Base-by-base conservation (phyloP, 805 yeast species). In the Ogataea nitratoaversa region DNA sequence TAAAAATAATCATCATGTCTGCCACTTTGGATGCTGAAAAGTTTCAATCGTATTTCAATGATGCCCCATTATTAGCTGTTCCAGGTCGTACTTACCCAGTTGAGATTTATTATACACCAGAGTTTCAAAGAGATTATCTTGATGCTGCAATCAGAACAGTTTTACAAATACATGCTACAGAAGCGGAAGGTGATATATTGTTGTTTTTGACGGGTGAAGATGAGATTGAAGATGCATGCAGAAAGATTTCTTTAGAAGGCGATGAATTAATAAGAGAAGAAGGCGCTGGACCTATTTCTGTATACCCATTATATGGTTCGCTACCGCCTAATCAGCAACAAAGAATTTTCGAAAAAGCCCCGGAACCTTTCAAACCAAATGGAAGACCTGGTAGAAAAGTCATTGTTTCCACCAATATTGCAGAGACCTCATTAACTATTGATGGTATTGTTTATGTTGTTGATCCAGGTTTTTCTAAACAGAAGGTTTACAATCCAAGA, bases 31-130 rank as follows among this genome's bases (percentile, higher is more conserved):
- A 91, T 67, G 97, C 98, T 3, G 93, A 89, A 62, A 93, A 91
- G 70, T 91, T 90, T 65, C 98, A 91, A 67, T 66, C 62, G 14
- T 91, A 93, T 62, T 91, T 93, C 69, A 77, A 82, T 59, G 79
- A 83, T 56, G 97, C 98, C 4, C 99, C 99, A 30, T 68, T 93
- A 49, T 74, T 91, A 46, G 95, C 97, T 0, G 98, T 91, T 34
- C 97, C 98, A 2, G 99, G 99, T 57, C 80, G 99, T 74, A 93
- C 99, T 2, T 93, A 80, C 59, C 98, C 98, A 0, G 99, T 91
- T 34, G 99, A 93, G 63, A 84, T 91, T 41, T 91, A 88, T 65
- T 91, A 93, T 63, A 93, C 99, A 0, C 96, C 97, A 16, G 98
- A 93, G 62, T 89, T 82, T 59, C 98, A 93, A 67, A 79, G 93